Evolutionary conservation across 164 flowering plant genomes (phyloP), one percentile per base, ranked within the genome.

Genomic region (Brasenia schreberi): DNA sequence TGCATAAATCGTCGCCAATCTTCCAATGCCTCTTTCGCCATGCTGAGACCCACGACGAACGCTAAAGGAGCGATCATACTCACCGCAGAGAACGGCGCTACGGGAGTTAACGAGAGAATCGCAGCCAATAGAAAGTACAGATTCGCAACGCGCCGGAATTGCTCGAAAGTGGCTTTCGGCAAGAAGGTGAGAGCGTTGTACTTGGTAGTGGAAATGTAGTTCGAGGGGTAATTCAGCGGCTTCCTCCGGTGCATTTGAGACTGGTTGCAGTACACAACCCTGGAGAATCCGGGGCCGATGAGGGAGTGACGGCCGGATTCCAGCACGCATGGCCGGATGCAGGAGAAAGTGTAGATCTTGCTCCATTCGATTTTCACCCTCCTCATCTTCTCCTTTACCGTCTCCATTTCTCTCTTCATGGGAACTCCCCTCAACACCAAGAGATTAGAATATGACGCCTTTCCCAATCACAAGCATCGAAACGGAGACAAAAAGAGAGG

Each of bases 1-100:
- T 91, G 97, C 70, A 89, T 82, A 72, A 91, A 94, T 73, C 99
- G 76, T 9, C 85, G 84, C 91, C 88, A 94, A 75, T 94, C 97
- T 73, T 93, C 98, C 64, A 89, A 64, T 61, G 92, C 98, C 78
- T 93, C 97, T 75, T 94, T 94, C 3, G 84, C 87, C 95, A 94
- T 89, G 76, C 97, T 94, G 60, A 94, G 81, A 67, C 99, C 99
- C 63, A 94, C 92, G 68, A 94, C 99, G 77, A 91, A 87, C 12
- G 79, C 85, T 78, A 94, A 68, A 12, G 98, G 98, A 43, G 94
- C 91, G 71, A 94, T 87, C 96, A 94, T 89, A 77, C 98, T 94
- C 62, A 82, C 78, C 23, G 95, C 70, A 63, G 84, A 71, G 77
- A 91, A 94, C 11, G 97, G 97, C 0, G 96, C 67, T 23, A 94